These are phyloP conservation scores for Nicotiana obtusifolia DNA, from an alignment of 257 asterid species.

Conservation along the genomic window DNA sequence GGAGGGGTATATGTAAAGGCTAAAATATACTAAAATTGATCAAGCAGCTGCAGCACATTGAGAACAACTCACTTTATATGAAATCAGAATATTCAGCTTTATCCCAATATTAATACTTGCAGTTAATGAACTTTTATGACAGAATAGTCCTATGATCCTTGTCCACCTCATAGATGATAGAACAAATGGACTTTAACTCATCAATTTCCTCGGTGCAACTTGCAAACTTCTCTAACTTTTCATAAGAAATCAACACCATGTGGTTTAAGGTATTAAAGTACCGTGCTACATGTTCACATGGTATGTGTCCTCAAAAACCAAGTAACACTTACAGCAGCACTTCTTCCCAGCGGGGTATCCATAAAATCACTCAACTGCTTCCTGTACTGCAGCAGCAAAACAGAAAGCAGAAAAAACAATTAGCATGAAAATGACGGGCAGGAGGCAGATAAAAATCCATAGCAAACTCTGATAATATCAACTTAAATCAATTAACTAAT, in stretches of 20 bases:
- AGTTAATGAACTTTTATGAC: not conserved
- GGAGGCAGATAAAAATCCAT: not conserved
- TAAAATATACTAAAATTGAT: not conserved
- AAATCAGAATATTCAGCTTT: not conserved
- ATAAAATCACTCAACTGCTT: constrained; percentile 65
- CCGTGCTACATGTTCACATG: not conserved
- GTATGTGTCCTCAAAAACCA: not conserved
- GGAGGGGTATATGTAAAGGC: not conserved
- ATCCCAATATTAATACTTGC: not conserved
- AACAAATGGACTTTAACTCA: not conserved
- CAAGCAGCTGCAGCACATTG: not conserved
- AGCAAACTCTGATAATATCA: not conserved
- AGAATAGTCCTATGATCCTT: not conserved
- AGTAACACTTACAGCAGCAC: constrained; percentile 59
- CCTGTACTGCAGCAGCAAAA: constrained; percentile 61
- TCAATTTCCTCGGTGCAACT: not conserved
- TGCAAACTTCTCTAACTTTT: not conserved
- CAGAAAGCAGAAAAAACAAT: not conserved
- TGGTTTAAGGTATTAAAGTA: not conserved
- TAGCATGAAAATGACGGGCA: not conserved
- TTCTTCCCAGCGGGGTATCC: constrained; percentile 80
- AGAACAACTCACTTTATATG: not conserved
- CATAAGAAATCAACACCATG: not conserved
- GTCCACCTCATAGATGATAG: not conserved
- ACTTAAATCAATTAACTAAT: not conserved